A percentile compares a stretch with the other conserved stretches of the same genome.
Conservation (phyloP, 257 asterid species). For the Orobanche coerulescens region DNA sequence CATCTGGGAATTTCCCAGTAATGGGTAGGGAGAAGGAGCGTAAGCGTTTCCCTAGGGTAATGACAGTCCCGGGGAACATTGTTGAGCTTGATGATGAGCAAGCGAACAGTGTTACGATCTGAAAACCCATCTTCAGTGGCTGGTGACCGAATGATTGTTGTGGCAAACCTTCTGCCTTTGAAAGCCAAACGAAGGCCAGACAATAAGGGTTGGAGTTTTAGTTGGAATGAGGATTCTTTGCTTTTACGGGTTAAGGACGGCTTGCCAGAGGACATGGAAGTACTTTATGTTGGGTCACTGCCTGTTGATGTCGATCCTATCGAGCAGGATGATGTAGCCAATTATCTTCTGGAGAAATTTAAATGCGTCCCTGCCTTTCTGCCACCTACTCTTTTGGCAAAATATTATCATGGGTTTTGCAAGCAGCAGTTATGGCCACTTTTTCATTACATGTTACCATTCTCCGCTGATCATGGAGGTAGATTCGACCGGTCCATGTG, state of each 20-base stretch:
- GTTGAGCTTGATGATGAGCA: conserved; percentile 72
- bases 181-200: conserved; percentile 73
- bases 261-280: conserved; percentile 79
- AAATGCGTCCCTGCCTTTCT: conserved; percentile 67
- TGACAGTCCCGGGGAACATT: conserved; percentile 87
- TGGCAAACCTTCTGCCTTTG: conserved; percentile 66
- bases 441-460: conserved; percentile 74
- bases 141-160: conserved; percentile 73
- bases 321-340: conserved; percentile 75
- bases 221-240: conserved; percentile 80
- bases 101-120: conserved; percentile 62
- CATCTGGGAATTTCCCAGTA: conserved; percentile 73
- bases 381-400: conserved; percentile 50
- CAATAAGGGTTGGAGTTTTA: conserved; percentile 75
- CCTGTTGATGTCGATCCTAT: conserved; percentile 66
- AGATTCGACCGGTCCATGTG: conserved; percentile 68
- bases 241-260: conserved; percentile 73
- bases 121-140: conserved; percentile 70
- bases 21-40: conserved; percentile 68
- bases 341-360: conserved; percentile 53
- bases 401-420: conserved; percentile 75
- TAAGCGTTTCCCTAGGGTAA: conserved; percentile 60
- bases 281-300: conserved; percentile 62
- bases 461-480: conserved; percentile 68
- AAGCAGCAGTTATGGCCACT: conserved; percentile 82